Conservation (phyloP, 352 stramenopile species). For the Hyphochytrium catenoides region DNA sequence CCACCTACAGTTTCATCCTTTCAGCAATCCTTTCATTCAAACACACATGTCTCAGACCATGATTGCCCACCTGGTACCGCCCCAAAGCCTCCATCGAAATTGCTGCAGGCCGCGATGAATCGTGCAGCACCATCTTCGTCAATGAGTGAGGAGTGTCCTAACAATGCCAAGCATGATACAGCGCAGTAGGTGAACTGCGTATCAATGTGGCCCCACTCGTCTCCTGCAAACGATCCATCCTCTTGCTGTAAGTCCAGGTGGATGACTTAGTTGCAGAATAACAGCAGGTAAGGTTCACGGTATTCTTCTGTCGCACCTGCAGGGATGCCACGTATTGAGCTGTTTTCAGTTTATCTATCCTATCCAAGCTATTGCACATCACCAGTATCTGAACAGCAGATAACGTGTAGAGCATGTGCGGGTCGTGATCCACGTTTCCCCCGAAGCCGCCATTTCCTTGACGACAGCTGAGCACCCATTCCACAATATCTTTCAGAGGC, state of each 20-base stretch:
- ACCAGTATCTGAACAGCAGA: conserved; percentile 89
- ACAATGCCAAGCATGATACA: conserved; percentile 75
- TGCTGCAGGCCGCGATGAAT: conserved; percentile 86
- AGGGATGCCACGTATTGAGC: conserved; percentile 56
- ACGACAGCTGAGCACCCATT: conserved; percentile 87
- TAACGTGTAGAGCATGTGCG: conserved; percentile 91
- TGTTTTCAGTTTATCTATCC: conserved; percentile 47
- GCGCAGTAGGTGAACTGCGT: conserved; percentile 98
- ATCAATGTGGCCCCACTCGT: conserved; percentile 93
- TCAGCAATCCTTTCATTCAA: too few relatives aligned
- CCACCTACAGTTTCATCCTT: conserved; percentile 62
- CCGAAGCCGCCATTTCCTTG: conserved; percentile 75
- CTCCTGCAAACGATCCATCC: conserved; percentile 89
- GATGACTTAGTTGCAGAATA: too few relatives aligned
- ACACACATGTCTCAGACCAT: too few relatives aligned
- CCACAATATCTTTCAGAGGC: conserved; percentile 51
- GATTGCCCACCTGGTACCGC: conserved; percentile 29
- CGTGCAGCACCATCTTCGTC: conserved; percentile 63
- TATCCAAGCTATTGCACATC: conserved; percentile 63
- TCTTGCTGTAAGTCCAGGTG: too few relatives aligned
- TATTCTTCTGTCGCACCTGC: too few relatives aligned
- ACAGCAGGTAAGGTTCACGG: too few relatives aligned
- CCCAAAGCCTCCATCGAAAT: conserved; percentile 85
- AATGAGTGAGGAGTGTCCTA: conserved; percentile 59
- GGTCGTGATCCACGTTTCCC: conserved; percentile 86